Evolutionary conservation across 768 basidiomycete genomes (phyloP), one percentile per base, ranked within the genome.

Genomic region (Coprinellus aureogranulatus): DNA sequence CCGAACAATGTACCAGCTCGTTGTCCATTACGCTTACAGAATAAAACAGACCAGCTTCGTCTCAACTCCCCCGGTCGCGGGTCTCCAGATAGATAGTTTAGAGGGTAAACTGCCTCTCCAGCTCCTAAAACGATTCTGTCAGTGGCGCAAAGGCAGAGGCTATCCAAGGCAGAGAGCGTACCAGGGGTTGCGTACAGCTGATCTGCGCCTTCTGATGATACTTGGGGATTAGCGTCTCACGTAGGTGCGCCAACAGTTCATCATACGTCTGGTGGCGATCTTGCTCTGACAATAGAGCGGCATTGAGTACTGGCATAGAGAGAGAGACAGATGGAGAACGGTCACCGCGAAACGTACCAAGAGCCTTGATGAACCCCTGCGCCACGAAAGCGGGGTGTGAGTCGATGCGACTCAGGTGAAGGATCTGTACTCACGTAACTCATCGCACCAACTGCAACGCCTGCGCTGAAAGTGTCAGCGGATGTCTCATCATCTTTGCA

Each of bases 381-480:
- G 20, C 4, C 41, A 22, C 8, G 18, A 10, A 16, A 22, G 18
- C 14, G 8, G 41, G 18, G 14, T 5, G 5, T 10, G 20, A 44
- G 6, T 6, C 3, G 20, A 5, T 11, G 23, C 5, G 9, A 18
- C 30, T 22, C 12, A 5, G 27, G 18, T 1, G 39, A 56, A 34
- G 47, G 45, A 31, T 28, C 12, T 42, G 22, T 9, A 73, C 87
- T 46, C 65, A 90, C 89, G 70, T 87, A 78, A 68, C 88, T 89
- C 86, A 91, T 91, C 2, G 89, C 90, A 1, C 90, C 90, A 4
- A 88, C 85, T 0, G 89, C 86, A 3, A 81, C 74, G 20, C 86
- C 87, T 25, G 76, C 77, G 22, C 79, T 73, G 50, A 82, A 81
- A 1, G 88, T 88, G 65, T 90, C 89, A 0, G 87, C 85, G 63